Base-by-base conservation (phyloP, 2,329 filamentous ascomycete genomes). In the Sphaceloma murrayae region DNA sequence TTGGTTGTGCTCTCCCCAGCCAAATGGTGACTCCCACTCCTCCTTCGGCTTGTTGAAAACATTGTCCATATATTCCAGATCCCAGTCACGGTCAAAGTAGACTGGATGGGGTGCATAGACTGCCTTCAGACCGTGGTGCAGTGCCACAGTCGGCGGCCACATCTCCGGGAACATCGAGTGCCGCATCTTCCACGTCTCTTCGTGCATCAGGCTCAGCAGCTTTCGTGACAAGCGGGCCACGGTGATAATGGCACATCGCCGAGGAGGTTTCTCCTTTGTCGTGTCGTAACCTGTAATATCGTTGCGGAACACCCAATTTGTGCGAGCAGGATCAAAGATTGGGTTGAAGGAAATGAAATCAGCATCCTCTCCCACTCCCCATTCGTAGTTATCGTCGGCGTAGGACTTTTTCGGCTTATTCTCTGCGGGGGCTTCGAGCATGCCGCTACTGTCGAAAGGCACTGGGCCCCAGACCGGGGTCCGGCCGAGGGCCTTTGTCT, bases 31-130 rank as follows among this genome's bases (percentile, higher is more conserved):
- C 50, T 67, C 66, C 29, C 61, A 63, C 3, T 62, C 61, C 46
- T 65, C 62, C 14, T 59, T 58, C 4, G 68, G 68, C 48, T 66
- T 63, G 56, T 72, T 72, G 62, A 69, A 69, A 17, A 65, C 62
- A 48, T 64, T 59, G 47, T 70, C 62, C 54, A 69, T 63, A 45
- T 62, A 58, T 43, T 64, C 62, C 11, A 68, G 56, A 13, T 67
- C 65, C 82, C 82, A 87, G 39, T 81, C 74, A 49, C 82, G 75
- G 61, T 89, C 83, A 55, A 86, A 84, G 61, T 79, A 88, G 34
- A 88, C 75, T 1, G 84, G 83, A 60, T 88, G 83, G 8, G 84
- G 84, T 8, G 78, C 82, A 55, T 80, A 85, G 3, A 86, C 80
- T 3, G 81, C 78, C 64, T 89, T 89, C 38, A 88, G 68, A 4